Base-by-base conservation (phyloP, 257 asterid species). In the Solanum pimpinellifolium region DNA sequence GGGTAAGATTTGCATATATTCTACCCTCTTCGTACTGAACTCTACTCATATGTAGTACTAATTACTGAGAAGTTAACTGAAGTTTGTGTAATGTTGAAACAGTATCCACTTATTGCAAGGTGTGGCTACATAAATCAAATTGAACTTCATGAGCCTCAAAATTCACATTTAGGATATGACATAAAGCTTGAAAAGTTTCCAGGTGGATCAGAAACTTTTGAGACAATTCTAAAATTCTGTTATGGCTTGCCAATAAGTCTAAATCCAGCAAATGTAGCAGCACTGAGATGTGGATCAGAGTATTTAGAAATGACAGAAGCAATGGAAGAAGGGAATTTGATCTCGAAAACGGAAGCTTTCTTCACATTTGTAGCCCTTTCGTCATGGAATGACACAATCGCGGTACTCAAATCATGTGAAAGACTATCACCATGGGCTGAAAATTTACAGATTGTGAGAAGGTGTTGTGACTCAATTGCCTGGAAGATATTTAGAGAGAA, bases 401-500 rank as follows among this genome's bases (percentile, higher is more conserved):
- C 88, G 0, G 97, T 94, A 84, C 92, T 96, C 31, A 93, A 91
- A 85, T 89, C 94, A 74, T 94, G 98, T 37, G 98, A 95, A 85
- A 88, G 75, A 60, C 94, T 96, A 9, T 94, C 97, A 49, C 98
- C 99, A 0, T 94, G 96, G 98, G 93, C 98, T 1, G 98, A 96
- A 89, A 93, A 94, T 86, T 94, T 96, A 49, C 99, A 96, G 89
- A 93, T 96, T 77, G 98, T 96, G 23, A 91, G 98, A 87, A 92
- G 99, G 87, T 96, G 99, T 69, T 92, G 98, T 21, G 98, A 95
- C 39, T 86, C 99, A 33, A 90, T 94, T 21, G 90, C 96, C 72
- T 92, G 96, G 97, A 95, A 95, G 88, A 89, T 92, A 42, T 90
- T 89, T 39, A 80, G 42, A 49, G 95, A 92, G 80, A 86, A 91